Base-by-base conservation (phyloP, 768 basidiomycete species). In the Austroboletus eburneus region DNA sequence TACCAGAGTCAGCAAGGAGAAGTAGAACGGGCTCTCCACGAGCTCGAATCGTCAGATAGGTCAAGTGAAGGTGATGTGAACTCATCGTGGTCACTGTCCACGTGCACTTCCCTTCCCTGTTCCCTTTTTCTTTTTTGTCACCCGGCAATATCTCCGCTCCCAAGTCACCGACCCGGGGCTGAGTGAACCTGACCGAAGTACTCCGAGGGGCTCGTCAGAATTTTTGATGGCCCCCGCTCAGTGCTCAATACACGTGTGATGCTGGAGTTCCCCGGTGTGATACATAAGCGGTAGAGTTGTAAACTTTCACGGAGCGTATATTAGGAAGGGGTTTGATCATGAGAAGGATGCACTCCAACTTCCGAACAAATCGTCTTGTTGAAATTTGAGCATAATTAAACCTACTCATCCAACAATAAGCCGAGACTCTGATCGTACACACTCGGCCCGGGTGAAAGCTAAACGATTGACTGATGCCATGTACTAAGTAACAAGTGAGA, bases 1-100 rank as follows among this genome's bases (percentile, higher is more conserved):
- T 16, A 2, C 63, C 61, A 1, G 57, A 57, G 40, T 64, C 57
- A 3, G 21, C 60, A 24, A 63, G 63, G 21, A 64, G 46, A 16
- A 59, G 49, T 8, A 64, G 18, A 21, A 64, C 46, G 2, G 61
- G 63, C 46, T 63, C 63, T 1, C 60, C 56, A 35, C 63, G 57
- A 27, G 14, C 63, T 36, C 63, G 63, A 7, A 52, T 0, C 3
- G 57, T 25, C 32, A 63, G 39, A 39, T 63, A 63, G n/a, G 43
- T 51, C 24, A 63, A 50, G 40, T 52, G 52, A 13, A 64, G 44
- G 17, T 50, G 38, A 16, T 45, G 39, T 55, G 46, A 50, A 35
- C 41, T 32, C 61, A 54, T 57, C 36, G 21, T 27, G 29, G 36
- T 46, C 14, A 30, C 22, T 12, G 50, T 46, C 14, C 12, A 21